phyloP scores from a whole-genome alignment of 306 rosid species.

The Begonia peltatifolia region DNA sequence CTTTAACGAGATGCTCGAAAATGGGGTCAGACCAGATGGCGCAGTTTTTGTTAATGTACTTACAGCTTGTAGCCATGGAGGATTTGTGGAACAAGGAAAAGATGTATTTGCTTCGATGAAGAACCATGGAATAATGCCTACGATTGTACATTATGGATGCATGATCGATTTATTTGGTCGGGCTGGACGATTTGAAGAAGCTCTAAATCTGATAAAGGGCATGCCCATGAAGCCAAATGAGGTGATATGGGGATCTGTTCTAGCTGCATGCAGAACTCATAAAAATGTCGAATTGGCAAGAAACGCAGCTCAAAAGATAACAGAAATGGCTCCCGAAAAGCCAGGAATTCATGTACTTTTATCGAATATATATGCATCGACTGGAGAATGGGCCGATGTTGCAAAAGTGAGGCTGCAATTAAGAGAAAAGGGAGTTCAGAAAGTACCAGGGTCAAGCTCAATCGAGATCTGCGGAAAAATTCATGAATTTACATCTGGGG shows the following conservation, averaged over 20 bases:
- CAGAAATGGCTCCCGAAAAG: slow-evolving; percentile 31
- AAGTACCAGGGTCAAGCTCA: slow-evolving; percentile 55
- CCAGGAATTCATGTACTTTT: slow-evolving; percentile 47
- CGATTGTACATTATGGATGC: slow-evolving; percentile 62
- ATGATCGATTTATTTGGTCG: slow-evolving; percentile 73
- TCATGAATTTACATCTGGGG: slow-evolving; percentile 59
- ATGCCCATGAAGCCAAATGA: slow-evolving; percentile 73
- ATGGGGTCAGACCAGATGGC: slow-evolving; percentile 45
- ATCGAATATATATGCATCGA: slow-evolving; percentile 65
- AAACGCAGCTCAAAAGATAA: slow-evolving; percentile 39
- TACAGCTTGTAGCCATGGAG: slow-evolving; percentile 63
- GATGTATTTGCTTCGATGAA: slow-evolving; percentile 45
- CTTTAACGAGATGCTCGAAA: slow-evolving; percentile 45
- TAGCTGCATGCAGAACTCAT: slow-evolving; percentile 63
- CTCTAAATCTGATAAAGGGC: slow-evolving; percentile 38
- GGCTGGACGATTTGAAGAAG: slow-evolving; percentile 54
- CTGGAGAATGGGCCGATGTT: slow-evolving; percentile 67
- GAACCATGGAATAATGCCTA: slow-evolving; percentile 34
- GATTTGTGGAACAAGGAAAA: slow-evolving; percentile 46
- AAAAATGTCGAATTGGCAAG: slow-evolving; percentile 41
- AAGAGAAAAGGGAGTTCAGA: slow-evolving; percentile 50
- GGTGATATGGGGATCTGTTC: slow-evolving; percentile 63
- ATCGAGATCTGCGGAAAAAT: slow-evolving; percentile 42
- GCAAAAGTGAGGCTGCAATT: slow-evolving; percentile 63
- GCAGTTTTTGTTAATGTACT: slow-evolving; percentile 56